Evolutionary conservation across 2,329 filamentous ascomycete genomes (phyloP).

Genomic region (Pseudogymnoascus sp.): DNA sequence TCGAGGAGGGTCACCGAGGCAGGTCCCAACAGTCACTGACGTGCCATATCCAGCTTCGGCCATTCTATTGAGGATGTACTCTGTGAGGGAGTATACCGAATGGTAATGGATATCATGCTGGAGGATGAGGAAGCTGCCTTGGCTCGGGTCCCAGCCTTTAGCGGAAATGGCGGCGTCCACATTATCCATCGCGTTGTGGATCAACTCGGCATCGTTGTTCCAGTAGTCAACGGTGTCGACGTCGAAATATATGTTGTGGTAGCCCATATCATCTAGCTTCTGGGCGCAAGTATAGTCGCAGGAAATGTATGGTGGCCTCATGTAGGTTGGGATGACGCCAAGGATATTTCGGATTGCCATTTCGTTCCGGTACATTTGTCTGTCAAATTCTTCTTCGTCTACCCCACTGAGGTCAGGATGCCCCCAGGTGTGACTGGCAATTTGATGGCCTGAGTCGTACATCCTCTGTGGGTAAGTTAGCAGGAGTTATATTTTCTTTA

Average conservation of each 20-base stretch:
- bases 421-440: conserved; percentile 51
- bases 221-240: conserved; percentile 44
- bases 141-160: conserved; percentile 12
- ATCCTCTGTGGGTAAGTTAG: conserved; percentile 14
- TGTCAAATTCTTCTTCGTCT: conserved; percentile 33
- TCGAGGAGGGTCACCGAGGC: conserved; percentile 34
- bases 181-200: conserved; percentile 40
- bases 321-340: conserved; percentile 48
- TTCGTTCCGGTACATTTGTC: conserved; percentile 45
- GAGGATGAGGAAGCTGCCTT: conserved; percentile 38
- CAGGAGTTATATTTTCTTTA: not conserved
- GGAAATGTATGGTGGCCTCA: conserved; percentile 39
- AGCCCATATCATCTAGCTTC: conserved; percentile 34
- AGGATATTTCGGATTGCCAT: conserved; percentile 47
- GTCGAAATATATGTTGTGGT: conserved; percentile 40
- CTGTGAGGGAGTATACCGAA: conserved; percentile 29
- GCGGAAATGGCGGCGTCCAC: conserved; percentile 20
- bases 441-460: conserved; percentile 43
- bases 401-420: conserved; percentile 41
- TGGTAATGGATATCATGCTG: conserved; percentile 36
- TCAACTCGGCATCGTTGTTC: conserved; percentile 33
- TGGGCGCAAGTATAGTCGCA: conserved; percentile 32
- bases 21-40: conserved; percentile 39
- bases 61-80: conserved; percentile 29
- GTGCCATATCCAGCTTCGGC: conserved; percentile 26